Percentiles rank a stretch among this genome's conserved stretches.
phyloP scores from a whole-genome alignment of 257 asterid species.

The Cynanchum wilfordii region DNA sequence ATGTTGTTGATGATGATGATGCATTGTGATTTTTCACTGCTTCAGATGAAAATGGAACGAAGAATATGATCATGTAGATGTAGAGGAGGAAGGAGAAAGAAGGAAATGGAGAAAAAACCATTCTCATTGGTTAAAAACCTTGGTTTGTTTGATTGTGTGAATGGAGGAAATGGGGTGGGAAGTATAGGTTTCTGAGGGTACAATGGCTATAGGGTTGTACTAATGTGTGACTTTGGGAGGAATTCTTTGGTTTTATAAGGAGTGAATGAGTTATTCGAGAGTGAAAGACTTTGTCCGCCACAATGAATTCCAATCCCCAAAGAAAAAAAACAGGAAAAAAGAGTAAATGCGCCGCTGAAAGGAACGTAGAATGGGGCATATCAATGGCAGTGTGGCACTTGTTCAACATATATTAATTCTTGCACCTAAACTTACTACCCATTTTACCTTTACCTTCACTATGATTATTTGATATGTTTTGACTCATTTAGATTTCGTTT shows the following conservation, averaged over 20 bases:
- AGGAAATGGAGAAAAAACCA: not conserved
- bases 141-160: not conserved
- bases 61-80: not conserved
- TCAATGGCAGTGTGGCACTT: not conserved
- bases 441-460: not conserved
- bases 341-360: constrained; percentile 7
- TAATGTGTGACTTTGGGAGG: not conserved
- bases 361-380: not conserved
- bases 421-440: constrained; percentile 3
- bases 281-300: no score
- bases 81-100: not conserved
- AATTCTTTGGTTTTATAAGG: not conserved
- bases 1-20: not conserved
- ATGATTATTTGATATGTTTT: no score
- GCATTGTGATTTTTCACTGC: not conserved
- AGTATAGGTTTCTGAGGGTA: not conserved
- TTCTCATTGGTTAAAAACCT: not conserved
- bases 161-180: not conserved
- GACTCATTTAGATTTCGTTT: no score
- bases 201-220: not conserved
- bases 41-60: not conserved
- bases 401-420: constrained; percentile 1
- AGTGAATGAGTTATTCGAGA: not conserved
- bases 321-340: not conserved
- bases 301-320: no score